Evolutionary conservation across 768 basidiomycete species (phyloP).

Genomic region (Collybia sordida): DNA sequence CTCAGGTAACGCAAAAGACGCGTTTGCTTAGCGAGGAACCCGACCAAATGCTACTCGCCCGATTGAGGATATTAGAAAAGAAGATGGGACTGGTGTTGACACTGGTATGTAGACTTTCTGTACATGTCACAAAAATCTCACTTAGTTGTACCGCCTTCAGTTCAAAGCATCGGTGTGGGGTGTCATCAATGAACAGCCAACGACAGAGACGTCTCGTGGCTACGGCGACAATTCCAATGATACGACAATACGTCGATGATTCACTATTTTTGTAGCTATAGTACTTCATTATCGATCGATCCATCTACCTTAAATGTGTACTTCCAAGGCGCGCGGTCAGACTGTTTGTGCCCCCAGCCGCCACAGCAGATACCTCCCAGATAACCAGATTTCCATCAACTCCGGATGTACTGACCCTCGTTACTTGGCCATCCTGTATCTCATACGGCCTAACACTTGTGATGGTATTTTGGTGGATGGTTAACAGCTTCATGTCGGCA

Average conservation of each 20-base stretch:
- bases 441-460: conserved; percentile 86
- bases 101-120: conserved; percentile 54
- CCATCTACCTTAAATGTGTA: conserved; percentile 38
- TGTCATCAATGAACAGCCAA: conserved; percentile 79
- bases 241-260: conserved; percentile 25
- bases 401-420: conserved; percentile 84
- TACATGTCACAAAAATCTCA: conserved; percentile 29
- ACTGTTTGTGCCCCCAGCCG: conserved; percentile 24
- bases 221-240: conserved; percentile 23
- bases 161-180: conserved; percentile 98
- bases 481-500: conserved; percentile 74
- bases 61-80: conserved; percentile 80
- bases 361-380: conserved; percentile 76
- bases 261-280: not conserved
- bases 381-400: conserved; percentile 93
- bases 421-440: conserved; percentile 53
- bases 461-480: conserved; percentile 98
- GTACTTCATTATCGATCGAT: not conserved
- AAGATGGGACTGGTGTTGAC: conserved; percentile 97
- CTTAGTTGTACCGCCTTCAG: conserved; percentile 33
- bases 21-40: conserved; percentile 71
- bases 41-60: conserved; percentile 72
- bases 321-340: conserved; percentile 52
- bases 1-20: conserved; percentile 66
- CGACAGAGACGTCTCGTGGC: conserved; percentile 20